Base-by-base conservation (phyloP, 164 flowering plant genomes). In the Magnolia officinalis region DNA sequence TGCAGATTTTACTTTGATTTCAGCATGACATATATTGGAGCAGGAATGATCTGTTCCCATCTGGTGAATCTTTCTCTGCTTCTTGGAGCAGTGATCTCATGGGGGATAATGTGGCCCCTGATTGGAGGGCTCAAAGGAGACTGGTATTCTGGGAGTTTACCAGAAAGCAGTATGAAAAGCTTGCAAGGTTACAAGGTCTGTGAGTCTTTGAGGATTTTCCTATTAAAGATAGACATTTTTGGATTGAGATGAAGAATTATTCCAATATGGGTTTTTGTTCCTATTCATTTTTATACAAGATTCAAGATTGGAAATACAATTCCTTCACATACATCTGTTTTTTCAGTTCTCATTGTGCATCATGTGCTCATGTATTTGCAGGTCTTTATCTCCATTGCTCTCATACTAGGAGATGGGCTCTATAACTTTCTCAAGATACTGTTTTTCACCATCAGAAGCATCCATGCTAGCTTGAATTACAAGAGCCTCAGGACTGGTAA, bases 21-120 rank as follows among this genome's bases (percentile, higher is more conserved):
- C 78, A 89, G 88, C 74, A 80, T 81, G 89, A 94, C 97, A 16
- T 95, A 91, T 37, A 76, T 95, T 6, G 98, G 97, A 77, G 97
- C 97, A 0, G 97, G 98, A 77, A 95, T 95, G 97, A 92, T 95
- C 4, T 90, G 92, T 80, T 85, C 99, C 24, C 96, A 95, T 78
- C 81, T 93, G 20, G 97, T 93, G 76, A 95, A 93, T 80, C 82
- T 92, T 52, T 95, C 98, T 23, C 74, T 92, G 84, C 95, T 95
- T 75, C 73, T 92, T 67, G 99, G 99, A 4, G 96, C 97, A 6
- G 89, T 92, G 73, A 81, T 96, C 19, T 96, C 98, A 24, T 94
- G 94, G 94, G 99, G 97, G 29, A 45, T 94, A 2, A 94, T 96
- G 98, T 96, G 98, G 99, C 98, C 99, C 10, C 79, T 96, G 29